Evolutionary conservation across 1,284 basidiomycete species (phyloP).

Genomic region (Wallemia hederae): DNA sequence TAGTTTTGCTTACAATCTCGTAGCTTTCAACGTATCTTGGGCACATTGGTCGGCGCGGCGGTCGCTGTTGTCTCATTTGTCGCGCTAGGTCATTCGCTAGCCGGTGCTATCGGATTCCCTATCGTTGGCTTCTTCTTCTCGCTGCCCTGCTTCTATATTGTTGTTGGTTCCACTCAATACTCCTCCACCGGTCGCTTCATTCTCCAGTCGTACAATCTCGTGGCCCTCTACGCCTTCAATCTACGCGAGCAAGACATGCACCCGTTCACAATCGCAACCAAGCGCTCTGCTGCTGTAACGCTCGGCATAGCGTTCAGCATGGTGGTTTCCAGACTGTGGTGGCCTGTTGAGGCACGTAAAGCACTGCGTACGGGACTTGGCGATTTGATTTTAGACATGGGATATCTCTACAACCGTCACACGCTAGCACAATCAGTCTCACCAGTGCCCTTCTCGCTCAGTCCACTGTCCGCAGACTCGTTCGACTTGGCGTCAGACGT

Average conservation of each 20-base stretch:
- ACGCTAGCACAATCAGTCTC: slow-evolving; percentile 36
- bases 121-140: slow-evolving; percentile 70
- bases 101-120: slow-evolving; percentile 40
- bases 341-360: slow-evolving; percentile 71
- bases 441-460: slow-evolving; percentile 1
- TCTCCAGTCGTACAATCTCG: slow-evolving; percentile 58
- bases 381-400: slow-evolving; percentile 34
- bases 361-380: slow-evolving; percentile 58
- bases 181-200: slow-evolving; percentile 57
- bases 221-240: slow-evolving; percentile 47
- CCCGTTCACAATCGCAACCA: slow-evolving; percentile 39
- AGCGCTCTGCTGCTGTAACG: slow-evolving; percentile 52
- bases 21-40: slow-evolving; percentile 42
- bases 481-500: not conserved
- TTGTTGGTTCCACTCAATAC: slow-evolving; percentile 47
- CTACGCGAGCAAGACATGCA: slow-evolving; percentile 36
- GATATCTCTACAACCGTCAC: slow-evolving; percentile 53
- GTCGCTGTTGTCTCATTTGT: slow-evolving; percentile 38
- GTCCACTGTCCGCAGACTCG: not conserved
- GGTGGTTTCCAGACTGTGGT: slow-evolving; percentile 64
- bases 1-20: slow-evolving; percentile 19
- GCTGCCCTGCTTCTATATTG: slow-evolving; percentile 75
- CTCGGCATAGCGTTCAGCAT: slow-evolving; percentile 69
- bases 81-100: slow-evolving; percentile 40
- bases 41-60: slow-evolving; percentile 54